Conservation (phyloP, 495 filamentous ascomycete genomes). For the Amorphotheca resinae region DNA sequence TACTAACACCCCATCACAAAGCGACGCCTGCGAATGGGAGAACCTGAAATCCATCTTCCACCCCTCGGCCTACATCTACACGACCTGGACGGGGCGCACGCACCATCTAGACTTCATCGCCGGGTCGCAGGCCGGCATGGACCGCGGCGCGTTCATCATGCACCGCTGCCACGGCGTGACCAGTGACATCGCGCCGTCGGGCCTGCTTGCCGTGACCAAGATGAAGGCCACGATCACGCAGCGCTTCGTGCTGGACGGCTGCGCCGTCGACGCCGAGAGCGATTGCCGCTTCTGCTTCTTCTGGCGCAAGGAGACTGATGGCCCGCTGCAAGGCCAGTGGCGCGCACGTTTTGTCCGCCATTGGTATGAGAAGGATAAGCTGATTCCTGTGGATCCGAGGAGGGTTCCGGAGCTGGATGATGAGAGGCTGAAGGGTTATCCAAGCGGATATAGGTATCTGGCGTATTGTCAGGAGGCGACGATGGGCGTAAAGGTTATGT, state of each 20-base stretch:
- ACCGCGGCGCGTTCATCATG: slow-evolving; percentile 53
- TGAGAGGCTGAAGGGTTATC: slow-evolving; percentile 36
- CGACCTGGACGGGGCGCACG: slow-evolving; percentile 49
- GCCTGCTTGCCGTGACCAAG: slow-evolving; percentile 47
- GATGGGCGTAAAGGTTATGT: slow-evolving; percentile 29
- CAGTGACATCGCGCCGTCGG: slow-evolving; percentile 37
- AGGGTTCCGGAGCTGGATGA: slow-evolving; percentile 35
- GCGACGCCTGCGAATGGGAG: slow-evolving; percentile 51
- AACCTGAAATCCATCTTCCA: slow-evolving; percentile 51
- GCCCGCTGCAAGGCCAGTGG: slow-evolving; percentile 38
- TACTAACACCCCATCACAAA: too few species aligned
- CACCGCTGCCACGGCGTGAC: slow-evolving; percentile 49
- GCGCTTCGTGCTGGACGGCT: slow-evolving; percentile 36
- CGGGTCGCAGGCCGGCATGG: slow-evolving; percentile 46
- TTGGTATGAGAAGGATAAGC: slow-evolving; percentile 60
- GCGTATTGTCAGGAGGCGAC: slow-evolving; percentile 36
- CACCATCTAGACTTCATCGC: slow-evolving; percentile 44
- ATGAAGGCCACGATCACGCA: slow-evolving; percentile 63
- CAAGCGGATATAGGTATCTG: slow-evolving; percentile 46
- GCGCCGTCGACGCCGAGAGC: slow-evolving; percentile 45
- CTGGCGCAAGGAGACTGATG: slow-evolving; percentile 31
- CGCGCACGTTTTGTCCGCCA: slow-evolving; percentile 48
- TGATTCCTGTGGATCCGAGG: slow-evolving; percentile 43
- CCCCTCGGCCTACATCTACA: slow-evolving; percentile 46
- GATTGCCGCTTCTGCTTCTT: slow-evolving; percentile 56